Evolutionary conservation across 2,329 filamentous ascomycete species (phyloP), one percentile per base, ranked within the genome.

Genomic region (Colletotrichum tabaci): DNA sequence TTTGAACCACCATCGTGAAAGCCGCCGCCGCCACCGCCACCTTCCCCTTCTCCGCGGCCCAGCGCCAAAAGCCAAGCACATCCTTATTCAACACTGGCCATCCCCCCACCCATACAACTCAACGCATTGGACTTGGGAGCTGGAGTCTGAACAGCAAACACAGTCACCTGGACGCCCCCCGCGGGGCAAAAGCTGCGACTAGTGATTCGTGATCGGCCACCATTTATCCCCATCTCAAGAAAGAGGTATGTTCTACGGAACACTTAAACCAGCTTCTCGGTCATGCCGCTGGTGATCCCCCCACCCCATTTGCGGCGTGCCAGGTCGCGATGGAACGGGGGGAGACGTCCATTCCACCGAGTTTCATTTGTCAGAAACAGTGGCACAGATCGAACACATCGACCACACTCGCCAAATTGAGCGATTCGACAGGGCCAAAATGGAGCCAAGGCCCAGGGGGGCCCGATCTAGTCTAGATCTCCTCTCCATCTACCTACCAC

Each of bases 1-100:
- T 60, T 47, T 63, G 64, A 58, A 58, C 61, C 61, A 50, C 46
- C 47, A 42, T 63, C 64, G 44, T 52, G 57, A 40, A 67, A 62
- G 55, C 46, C 52, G 50, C 40, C n/a, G 15, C 30, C 55, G 38
- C n/a, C 56, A 35, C 30, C 30, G 52, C 46, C 40, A 35, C 44
- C 47, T 35, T 2, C n/a, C 53, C 55, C 21, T 50, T 40, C 53
- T 58, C 55, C 18, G 67, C 57, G 64, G 57, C 52, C 67, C 68
- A 46, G 68, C 56, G 52, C 58, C 58, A 63, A 65, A 58, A 64
- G 65, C 65, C 65, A 50, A 40, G 44, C 6, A 13, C n/a, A 53
- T 52, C n/a, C 35, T 30, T 44, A 15, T 15, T 12, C 44, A 7
- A 23, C 35, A 23, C 44, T 21, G 23, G 6, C n/a, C 40, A 56